A percentile compares a stretch with the other conserved stretches of the same genome.
Conservation (phyloP, 2,329 filamentous ascomycete genomes). For the Neopestalotiopsis sp. region DNA sequence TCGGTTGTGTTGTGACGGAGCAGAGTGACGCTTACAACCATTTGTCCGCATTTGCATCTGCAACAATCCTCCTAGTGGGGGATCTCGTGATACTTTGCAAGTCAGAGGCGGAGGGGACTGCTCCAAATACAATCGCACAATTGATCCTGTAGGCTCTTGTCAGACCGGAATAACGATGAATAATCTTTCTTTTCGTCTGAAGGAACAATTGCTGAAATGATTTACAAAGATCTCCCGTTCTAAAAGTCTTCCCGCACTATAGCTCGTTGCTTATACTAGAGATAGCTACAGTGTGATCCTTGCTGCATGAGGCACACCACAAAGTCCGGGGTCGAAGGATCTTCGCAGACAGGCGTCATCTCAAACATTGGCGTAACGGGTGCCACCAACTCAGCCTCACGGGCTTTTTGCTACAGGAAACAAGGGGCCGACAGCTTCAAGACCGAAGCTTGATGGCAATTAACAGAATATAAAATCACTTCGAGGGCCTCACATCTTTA, state of each 20-base stretch:
- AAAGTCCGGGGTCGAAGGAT: constrained; percentile 9
- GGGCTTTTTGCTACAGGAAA: neutral
- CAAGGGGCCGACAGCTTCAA: constrained; percentile 7
- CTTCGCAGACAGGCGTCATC: constrained; percentile 13
- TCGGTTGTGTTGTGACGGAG: too few relatives aligned
- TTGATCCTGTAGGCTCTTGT: neutral
- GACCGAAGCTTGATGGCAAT: neutral
- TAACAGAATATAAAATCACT: neutral
- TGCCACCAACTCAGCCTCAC: constrained; percentile 19
- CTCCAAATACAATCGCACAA: neutral
- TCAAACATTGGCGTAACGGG: constrained; percentile 20
- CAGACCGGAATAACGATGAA: neutral
- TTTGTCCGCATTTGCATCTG: neutral
- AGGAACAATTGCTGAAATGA: neutral
- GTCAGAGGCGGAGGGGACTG: neutral
- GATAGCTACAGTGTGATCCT: neutral
- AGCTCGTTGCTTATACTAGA: too few relatives aligned
- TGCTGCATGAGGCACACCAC: constrained; percentile 17
- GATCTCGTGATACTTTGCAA: neutral
- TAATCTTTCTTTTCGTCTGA: neutral
- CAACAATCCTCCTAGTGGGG: neutral
- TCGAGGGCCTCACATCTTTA: neutral
- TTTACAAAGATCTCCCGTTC: neutral
- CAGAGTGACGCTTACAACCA: neutral
- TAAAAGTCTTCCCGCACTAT: neutral